A percentile compares a stretch with the other conserved stretches of the same genome.
Conservation (phyloP, 2,329 filamentous ascomycete genomes). For the Colletotrichum tropicicola region DNA sequence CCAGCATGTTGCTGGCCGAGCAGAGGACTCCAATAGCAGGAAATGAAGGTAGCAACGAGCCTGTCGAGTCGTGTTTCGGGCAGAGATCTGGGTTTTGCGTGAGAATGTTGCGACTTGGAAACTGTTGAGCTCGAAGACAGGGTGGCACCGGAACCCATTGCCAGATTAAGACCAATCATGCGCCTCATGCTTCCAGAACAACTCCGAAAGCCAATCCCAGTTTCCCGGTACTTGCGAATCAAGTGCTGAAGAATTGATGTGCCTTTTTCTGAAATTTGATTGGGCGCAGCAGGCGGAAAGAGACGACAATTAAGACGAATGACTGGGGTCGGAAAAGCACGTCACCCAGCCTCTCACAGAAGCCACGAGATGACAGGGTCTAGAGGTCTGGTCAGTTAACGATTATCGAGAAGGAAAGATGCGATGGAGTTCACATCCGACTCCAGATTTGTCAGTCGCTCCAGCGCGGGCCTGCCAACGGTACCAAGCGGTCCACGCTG, state of each 20-base stretch:
- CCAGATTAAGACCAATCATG: slow-evolving; percentile 23
- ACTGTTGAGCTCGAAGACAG: background rate
- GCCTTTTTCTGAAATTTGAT: slow-evolving; percentile 9
- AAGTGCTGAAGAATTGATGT: slow-evolving; percentile 37
- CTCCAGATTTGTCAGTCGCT: too few species aligned
- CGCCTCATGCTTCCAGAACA: background rate
- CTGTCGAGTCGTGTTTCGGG: too few species aligned
- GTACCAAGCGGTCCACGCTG: too few species aligned
- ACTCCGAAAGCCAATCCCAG: slow-evolving; percentile 30
- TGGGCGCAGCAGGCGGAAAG: background rate
- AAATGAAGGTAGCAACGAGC: too few species aligned
- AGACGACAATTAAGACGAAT: slow-evolving; percentile 15
- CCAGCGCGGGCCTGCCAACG: too few species aligned
- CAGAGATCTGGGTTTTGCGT: too few species aligned
- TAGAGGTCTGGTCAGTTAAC: background rate
- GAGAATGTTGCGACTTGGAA: background rate
- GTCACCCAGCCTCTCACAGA: slow-evolving; percentile 1
- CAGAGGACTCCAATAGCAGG: too few species aligned
- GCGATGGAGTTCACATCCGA: too few species aligned
- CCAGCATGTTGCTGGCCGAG: too few species aligned
- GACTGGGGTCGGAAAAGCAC: slow-evolving; percentile 4
- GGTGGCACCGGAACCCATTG: background rate
- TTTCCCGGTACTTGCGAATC: slow-evolving; percentile 42
- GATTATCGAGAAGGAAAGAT: too few species aligned
- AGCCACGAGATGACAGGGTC: background rate